Conservation (phyloP, 1,284 basidiomycete genomes). For the Ceratobasidium sp. region DNA sequence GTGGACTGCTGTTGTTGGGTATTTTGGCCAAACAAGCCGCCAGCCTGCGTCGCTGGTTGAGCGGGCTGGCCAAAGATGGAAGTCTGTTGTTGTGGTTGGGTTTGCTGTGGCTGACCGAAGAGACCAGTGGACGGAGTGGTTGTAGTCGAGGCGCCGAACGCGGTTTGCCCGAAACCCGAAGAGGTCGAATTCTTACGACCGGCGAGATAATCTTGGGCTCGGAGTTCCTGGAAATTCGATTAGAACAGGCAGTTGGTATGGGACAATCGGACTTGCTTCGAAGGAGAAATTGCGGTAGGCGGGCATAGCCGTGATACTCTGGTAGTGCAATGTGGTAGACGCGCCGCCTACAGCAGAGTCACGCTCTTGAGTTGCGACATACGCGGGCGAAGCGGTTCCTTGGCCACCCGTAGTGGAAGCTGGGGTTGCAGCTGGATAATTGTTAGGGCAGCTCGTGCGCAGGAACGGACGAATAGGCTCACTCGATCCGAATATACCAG, state of each 20-base stretch:
- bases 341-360: constrained; percentile 59
- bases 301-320: constrained; percentile 78
- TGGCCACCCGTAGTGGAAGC: constrained; percentile 31
- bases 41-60: constrained; percentile 44
- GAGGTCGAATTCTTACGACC: constrained; percentile 71
- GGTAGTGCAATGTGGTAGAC: constrained; percentile 66
- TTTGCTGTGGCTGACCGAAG: constrained; percentile 62
- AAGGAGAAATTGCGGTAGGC: constrained; percentile 75
- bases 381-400: constrained; percentile 68
- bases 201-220: constrained; percentile 78
- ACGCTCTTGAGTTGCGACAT: constrained; percentile 66
- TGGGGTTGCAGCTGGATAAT: constrained; percentile 23
- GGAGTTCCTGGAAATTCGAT: constrained; percentile 67
- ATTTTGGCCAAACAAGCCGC: constrained; percentile 46
- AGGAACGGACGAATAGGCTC: constrained; percentile 3
- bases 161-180: constrained; percentile 55
- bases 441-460: constrained; percentile 53
- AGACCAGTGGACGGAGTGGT: constrained; percentile 58
- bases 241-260: constrained; percentile 54
- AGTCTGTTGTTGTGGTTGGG: constrained; percentile 56
- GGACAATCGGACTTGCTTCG: constrained; percentile 62
- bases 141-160: constrained; percentile 50
- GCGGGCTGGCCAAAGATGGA: constrained; percentile 59
- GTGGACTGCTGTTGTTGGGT: constrained; percentile 47
- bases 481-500: constrained; percentile 36